Base-by-base conservation (phyloP, 352 stramenopile genomes). In the Thraustochytrium striatum region DNA sequence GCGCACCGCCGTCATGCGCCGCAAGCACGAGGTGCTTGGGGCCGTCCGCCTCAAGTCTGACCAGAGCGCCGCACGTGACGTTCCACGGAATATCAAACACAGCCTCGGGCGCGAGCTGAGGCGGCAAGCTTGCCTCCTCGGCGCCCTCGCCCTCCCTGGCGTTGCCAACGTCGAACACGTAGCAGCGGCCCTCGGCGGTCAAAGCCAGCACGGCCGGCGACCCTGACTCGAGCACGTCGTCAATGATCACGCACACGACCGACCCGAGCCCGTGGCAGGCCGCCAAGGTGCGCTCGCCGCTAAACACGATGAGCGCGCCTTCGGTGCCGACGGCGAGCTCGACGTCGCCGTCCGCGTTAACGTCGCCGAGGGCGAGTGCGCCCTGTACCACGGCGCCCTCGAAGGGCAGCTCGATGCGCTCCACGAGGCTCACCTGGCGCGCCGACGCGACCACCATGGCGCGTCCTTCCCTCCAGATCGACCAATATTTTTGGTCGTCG, bases 11-110 rank as follows among this genome's bases (percentile, higher is more conserved):
- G 19, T 75, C 41, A 16, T 2, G 21, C 1, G 19, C 44, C 8
- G 65, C 65, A 32, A 75, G 9, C 8, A 75, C 41, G 3, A 75
- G 50, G 21, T 55, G 11, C 7, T 75, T 38, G 3, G 16, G 44
- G 21, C 44, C 62, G 19, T 32, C 0, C 8, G 32, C 39, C 16
- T 41, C 30, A 5, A 39, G 19, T 25, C 61, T 43, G 8, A 21
- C 30, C 21, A 75, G 21, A 5, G 43, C 30, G 30, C 32, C 65
- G 50, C 65, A 75, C 5, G 65, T 41, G 5, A 75, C 65, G 30
- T 75, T 75, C 65, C 65, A 75, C 11, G 65, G n/a, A 21, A 75
- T 75, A 7, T 75, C 65, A 25, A 75, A 61, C 19, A 9, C n/a
- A 39, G 65, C 50, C 13, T 35, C 25, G 3, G 35, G 8, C 44